Evolutionary conservation across 129 eudicot genomes (phyloP), one percentile per base, ranked within the genome.

Genomic region (Flaveria robusta): DNA sequence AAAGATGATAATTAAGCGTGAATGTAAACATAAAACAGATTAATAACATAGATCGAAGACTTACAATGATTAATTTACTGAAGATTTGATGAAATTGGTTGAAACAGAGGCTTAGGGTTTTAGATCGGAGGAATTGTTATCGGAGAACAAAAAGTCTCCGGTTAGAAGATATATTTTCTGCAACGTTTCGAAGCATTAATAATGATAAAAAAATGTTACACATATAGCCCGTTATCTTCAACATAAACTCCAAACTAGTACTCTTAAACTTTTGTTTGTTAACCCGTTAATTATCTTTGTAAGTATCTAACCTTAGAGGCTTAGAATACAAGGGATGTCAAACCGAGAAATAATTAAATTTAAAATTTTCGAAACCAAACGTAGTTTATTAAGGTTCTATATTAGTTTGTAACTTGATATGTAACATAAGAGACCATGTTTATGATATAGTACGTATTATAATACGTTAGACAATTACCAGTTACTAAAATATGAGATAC

Each of bases 61-160:
- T 68, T 77, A 77, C 81, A 56, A 13, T 13, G 68, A 45, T 41
- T 77, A 70, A 68, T 9, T 69, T 58, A 12, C 5, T 8, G 23
- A 34, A 58, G 7, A 77, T 69, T 68, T 42, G 76, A 56, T 56
- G 49, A 4, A 27, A 58, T 18, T 16, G 13, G 51, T 5, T 5
- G 60, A 62, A 54, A n/a, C 22, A 5, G 76, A 43, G 51, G 15
- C 52, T 68, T 69, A 78, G 76, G 76, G 81, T 69, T 78, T 77
- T 69, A 52, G 22, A 52, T 31, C 47, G 81, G 74, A 76, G 65
- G 43, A 29, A 16, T 31, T 15, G 4, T 51, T 49, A 56, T 55
- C 31, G n/a, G 56, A 74, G 27, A 60, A 60, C 77, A 66, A 74
- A 60, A 60, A 42, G 79, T 62, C 79, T 22, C 60, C 58, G 47